Evolutionary conservation across 805 yeast genomes (phyloP), one percentile per base, ranked within the genome.

Genomic region (Saccharomycopsis schoenii): DNA sequence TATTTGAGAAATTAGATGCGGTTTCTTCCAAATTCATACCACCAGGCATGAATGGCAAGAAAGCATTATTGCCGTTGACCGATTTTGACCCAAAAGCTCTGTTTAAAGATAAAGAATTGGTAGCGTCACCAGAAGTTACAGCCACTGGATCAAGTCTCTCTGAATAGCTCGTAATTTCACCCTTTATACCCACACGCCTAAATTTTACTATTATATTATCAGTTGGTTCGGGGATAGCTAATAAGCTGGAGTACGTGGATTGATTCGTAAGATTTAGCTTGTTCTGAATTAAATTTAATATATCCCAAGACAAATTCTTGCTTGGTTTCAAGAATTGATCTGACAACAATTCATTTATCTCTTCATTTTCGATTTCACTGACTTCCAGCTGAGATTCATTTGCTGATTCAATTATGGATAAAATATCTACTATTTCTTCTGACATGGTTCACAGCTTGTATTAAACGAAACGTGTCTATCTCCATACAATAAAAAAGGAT

Each of bases 1-100:
- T 47, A 21, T 21, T 15, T 15, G 52, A 47, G n/a, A 51, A 15
- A 12, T 39, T n/a, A 4, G 55, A 58, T 14, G 62, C 25, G 14
- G 43, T 24, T 12, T 68, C 67, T 11, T 65, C 69, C 4, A 68
- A 59, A 43, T 62, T 67, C n/a, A 82, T 66, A 1, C 98, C 97
- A 66, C 99, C 98, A 0, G 99, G 99, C 61, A 86, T 85, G 69
- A 94, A 94, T 0, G 99, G 99, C 68, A 93, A 73, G 67, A 81
- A 88, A 19, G 83, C 80, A 0, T 96, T 78, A 2, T 83, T 77
- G 0, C 98, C 98, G 56, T 78, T 76, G 2, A 89, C 73, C n/a
- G 76, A 76, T 65, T 82, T 82, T 6, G 86, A 77, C 15, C 84
- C 83, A 64, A 83, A 80, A 59, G 84, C 80, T 64, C 99, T 78